Evolutionary conservation across 805 yeast species (phyloP), one percentile per base, ranked within the genome.

Genomic region (Candida oleophila): DNA sequence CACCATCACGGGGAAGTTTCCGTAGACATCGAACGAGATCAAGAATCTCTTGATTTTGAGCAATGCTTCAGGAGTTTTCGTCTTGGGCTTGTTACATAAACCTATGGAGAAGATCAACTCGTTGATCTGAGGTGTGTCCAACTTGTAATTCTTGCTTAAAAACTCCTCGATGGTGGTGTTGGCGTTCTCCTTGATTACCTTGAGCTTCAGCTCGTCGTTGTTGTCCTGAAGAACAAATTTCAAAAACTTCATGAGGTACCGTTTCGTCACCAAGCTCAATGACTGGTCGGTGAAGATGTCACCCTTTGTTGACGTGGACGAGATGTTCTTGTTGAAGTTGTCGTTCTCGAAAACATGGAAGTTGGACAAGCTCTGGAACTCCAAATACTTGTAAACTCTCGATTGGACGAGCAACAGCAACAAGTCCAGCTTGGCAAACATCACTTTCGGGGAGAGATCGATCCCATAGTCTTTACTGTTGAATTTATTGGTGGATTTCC

Each of bases 341-440:
- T 92, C 97, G 61, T 89, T 86, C 65, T 91, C 97, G 67, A 79
- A 94, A n/a, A 96, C 88, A 65, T 94, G 98, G 71, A 92, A 91
- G 53, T 83, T 85, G 39, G 89, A 81, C 52, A 92, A 70, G 20
- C 96, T 83, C 69, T 89, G 95, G 69, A 92, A 92, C 65, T 94
- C 98, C 61, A 94, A 74, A 66, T 92, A 92, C 62, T 88, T 84
- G 62, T 88, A 88, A 18, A 94, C 97, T 51, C 96, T 80, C 43
- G 95, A 83, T 62, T 88, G 86, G 49, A 91, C 76, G 49, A 92
- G 74, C 47, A 92, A 71, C 3, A 87, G 80, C 53, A 92, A 73
- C 56, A 94, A 73, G 64, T 91, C 97, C n/a, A 94, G 85, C 65
- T 85, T 83, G 34, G 97, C 94, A 67, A 94, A 92, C 68, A 94